Evolutionary conservation across 345 rosid species (phyloP), one percentile per base, ranked within the genome.

Genomic region (Lepidium aucheri): DNA sequence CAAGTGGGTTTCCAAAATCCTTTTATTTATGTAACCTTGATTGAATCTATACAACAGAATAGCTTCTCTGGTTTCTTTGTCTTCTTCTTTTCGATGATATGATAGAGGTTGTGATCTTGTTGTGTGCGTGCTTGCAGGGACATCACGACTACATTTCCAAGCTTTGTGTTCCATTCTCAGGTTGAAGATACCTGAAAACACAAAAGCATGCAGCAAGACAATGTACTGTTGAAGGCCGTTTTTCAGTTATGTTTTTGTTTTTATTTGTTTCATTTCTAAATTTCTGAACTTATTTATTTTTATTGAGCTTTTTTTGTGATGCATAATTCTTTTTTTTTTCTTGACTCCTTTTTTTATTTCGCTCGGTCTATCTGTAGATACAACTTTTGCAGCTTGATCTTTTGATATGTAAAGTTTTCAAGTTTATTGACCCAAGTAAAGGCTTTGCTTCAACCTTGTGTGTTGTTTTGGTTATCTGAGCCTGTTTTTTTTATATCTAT

Each of bases 81-180:
- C 34, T 41, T 65, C 47, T 41, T 6, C 30, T 38, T 42, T 35
- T 56, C 3, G 13, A 56, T 35, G 46, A 45, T 36, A 16, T 36
- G 30, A 8, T 56, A 10, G 11, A 44, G 65, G 14, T 45, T 8
- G 6, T 58, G 65, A 58, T 58, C 6, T 47, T 68, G 34, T 53
- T 63, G 14, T 35, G 24, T 63, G 17, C 3, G 9, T 71, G 34
- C n/a, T 60, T 59, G 66, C 83, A 93, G 97, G 89, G 98, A 93
- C 64, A 93, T 93, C 65, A 90, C 98, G 0, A 90, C 98, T 28
- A 83, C 98, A 7, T 93, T 93, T 75, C 98, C 98, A 0, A 93
- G 98, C 85, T 93, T 93, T 59, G 98, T 93, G 52, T 93, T 93
- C 76, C 98, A 93, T 67, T 93, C 98, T 7, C 97, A 91, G 79